These are phyloP conservation scores for Trebouxiophyceae sp. DNA, from an alignment of 163 green algal genomes.

Conservation along the genomic window DNA sequence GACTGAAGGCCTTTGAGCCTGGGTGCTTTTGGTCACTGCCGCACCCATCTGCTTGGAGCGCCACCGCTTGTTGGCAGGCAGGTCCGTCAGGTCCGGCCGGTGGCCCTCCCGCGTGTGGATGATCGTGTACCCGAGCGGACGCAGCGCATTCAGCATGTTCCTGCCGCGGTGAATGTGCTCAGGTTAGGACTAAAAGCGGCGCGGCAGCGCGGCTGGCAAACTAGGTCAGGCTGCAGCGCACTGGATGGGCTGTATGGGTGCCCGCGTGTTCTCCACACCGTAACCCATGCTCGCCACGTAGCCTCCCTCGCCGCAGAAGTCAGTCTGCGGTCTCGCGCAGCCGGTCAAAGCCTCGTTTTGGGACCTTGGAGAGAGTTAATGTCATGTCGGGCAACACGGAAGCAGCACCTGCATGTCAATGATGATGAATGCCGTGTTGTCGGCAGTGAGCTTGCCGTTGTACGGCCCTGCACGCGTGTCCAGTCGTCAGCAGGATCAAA, in stretches of 20 bases:
- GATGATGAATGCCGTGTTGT: conserved; percentile 51
- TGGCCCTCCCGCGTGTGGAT: conserved; percentile 67
- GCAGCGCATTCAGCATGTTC: conserved; percentile 25
- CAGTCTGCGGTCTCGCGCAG: conserved; percentile 40
- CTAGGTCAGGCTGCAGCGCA: too few species aligned
- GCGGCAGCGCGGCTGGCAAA: too few species aligned
- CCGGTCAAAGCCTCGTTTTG: too few species aligned
- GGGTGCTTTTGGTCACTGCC: not conserved
- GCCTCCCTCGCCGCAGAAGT: conserved; percentile 56
- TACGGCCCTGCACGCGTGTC: conserved; percentile 37
- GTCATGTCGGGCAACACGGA: too few species aligned
- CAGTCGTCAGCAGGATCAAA: too few species aligned
- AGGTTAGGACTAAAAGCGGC: too few species aligned
- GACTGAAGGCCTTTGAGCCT: not conserved
- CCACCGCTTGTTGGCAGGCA: conserved; percentile 52
- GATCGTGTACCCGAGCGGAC: conserved; percentile 30
- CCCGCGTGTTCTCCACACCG: conserved; percentile 20
- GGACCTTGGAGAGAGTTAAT: too few species aligned
- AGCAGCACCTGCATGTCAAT: conserved; percentile 61
- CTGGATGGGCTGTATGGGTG: conserved; percentile 49
- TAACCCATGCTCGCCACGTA: conserved; percentile 65
- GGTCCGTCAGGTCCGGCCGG: conserved; percentile 44
- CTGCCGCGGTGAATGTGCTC: conserved; percentile 4
- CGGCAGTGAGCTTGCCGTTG: conserved; percentile 27
- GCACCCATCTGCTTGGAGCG: conserved; percentile 39